Conservation (phyloP, 345 rosid species). For the Triadica sebifera region DNA sequence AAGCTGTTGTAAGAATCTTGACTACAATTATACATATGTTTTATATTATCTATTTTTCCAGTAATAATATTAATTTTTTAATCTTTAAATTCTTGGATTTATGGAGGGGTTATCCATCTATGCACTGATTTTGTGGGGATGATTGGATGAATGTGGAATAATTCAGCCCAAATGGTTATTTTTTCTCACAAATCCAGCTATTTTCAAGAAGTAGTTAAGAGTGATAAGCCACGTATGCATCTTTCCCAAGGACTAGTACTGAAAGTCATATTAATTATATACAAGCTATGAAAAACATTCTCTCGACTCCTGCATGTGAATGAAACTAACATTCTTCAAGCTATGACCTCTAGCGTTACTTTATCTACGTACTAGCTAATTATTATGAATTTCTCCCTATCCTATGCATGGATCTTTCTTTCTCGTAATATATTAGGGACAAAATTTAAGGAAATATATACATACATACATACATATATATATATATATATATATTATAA, state of each 20-base stretch:
- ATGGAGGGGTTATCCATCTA: neutral
- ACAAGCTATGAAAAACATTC: neutral
- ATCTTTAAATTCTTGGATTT: neutral
- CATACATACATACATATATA: too few species aligned
- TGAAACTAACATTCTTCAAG: slow-evolving; percentile 25
- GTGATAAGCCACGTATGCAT: too few species aligned
- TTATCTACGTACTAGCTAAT: neutral
- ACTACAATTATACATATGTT: slow-evolving; percentile 2
- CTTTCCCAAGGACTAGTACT: too few species aligned
- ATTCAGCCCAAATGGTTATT: neutral
- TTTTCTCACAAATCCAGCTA: neutral
- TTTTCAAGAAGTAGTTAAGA: slow-evolving; percentile 15
- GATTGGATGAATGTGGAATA: neutral
- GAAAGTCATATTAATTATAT: too few species aligned
- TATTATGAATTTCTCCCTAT: too few species aligned
- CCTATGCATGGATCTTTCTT: neutral
- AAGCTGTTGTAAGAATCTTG: slow-evolving; percentile 8
- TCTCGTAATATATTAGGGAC: too few species aligned
- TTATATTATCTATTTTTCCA: neutral
- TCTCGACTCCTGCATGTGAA: slow-evolving; percentile 20
- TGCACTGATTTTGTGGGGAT: slow-evolving; percentile 35
- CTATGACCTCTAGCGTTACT: slow-evolving; percentile 18
- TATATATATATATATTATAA: too few species aligned
- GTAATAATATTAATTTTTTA: neutral
- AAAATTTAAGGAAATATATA: too few species aligned